These are phyloP conservation scores for Kalaharituber pfeilii DNA, from an alignment of 2,329 filamentous ascomycete species.

Conservation along the genomic window DNA sequence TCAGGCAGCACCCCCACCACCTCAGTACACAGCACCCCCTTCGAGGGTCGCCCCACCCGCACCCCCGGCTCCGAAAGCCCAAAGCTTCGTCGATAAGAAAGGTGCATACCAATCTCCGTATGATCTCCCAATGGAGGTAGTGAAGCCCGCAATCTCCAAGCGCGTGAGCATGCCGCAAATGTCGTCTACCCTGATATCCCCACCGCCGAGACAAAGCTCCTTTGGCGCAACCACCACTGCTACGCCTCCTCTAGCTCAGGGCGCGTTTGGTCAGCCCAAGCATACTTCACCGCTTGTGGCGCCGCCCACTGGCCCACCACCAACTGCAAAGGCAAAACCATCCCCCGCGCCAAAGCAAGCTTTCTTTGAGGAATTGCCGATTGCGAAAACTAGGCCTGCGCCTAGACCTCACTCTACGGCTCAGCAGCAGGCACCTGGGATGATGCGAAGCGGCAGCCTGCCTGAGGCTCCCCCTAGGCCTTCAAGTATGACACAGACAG, in stretches of 20 bases:
- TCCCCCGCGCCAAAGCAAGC: slow-evolving; percentile 29
- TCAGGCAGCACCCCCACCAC: background rate
- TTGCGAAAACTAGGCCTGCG: slow-evolving; percentile 25
- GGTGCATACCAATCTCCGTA: slow-evolving; percentile 89
- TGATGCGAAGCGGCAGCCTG: slow-evolving; percentile 24
- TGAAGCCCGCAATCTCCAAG: slow-evolving; percentile 35
- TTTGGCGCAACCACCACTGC: slow-evolving; percentile 31
- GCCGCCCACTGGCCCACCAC: slow-evolving; percentile 5
- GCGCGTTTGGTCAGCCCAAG: background rate
- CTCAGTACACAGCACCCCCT: background rate
- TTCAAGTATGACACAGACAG: slow-evolving; percentile 14
- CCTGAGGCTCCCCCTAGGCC: slow-evolving; percentile 24
- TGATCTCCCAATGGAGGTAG: slow-evolving; percentile 77
- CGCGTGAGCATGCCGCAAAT: slow-evolving; percentile 42
- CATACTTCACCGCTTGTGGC: slow-evolving; percentile 5
- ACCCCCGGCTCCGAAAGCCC: slow-evolving; percentile 32
- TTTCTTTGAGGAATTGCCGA: slow-evolving; percentile 65
- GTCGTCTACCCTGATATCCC: slow-evolving; percentile 27
- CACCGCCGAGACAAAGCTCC: slow-evolving; percentile 45
- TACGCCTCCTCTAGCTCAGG: slow-evolving; percentile 9
- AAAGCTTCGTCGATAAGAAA: slow-evolving; percentile 88
- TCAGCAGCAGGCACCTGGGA: slow-evolving; percentile 7
- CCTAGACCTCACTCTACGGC: too few relatives aligned
- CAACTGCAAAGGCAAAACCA: slow-evolving; percentile 16
- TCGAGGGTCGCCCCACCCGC: background rate